A percentile compares a stretch with the other conserved stretches of the same genome.
These are phyloP conservation scores for Colletotrichum gloeosporioides DNA, from an alignment of 2,329 filamentous ascomycete species.

Conservation along the genomic window DNA sequence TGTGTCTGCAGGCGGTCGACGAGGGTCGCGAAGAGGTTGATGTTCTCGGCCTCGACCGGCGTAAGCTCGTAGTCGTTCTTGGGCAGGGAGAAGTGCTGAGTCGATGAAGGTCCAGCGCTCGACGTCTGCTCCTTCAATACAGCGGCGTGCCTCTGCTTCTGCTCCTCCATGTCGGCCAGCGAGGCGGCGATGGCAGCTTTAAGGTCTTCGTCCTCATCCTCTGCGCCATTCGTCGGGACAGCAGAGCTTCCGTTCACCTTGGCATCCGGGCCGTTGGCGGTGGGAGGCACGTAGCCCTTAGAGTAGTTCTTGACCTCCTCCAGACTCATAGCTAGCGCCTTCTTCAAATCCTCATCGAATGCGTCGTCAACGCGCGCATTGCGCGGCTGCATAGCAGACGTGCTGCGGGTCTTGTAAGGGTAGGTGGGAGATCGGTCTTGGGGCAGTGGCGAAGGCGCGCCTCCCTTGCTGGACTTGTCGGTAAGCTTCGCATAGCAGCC, in stretches of 20 bases:
- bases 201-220: conserved; percentile 91
- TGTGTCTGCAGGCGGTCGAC: conserved; percentile 96
- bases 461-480: conserved; percentile 66
- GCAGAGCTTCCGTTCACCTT: conserved; percentile 36
- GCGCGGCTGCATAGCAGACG: conserved; percentile 82
- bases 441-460: conserved; percentile 25
- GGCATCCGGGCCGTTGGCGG: conserved; percentile 36
- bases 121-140: conserved; percentile 81
- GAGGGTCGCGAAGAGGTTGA: conserved; percentile 92
- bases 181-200: conserved; percentile 96
- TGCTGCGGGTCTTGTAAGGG: conserved; percentile 69
- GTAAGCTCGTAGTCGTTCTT: conserved; percentile 96
- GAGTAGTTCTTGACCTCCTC: conserved; percentile 85
- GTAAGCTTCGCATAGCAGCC: conserved; percentile 92
- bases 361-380: conserved; percentile 86
- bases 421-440: conserved; percentile 53
- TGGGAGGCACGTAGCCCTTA: conserved; percentile 73
- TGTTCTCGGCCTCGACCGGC: conserved; percentile 94
- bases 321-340: conserved; percentile 93
- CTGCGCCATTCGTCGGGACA: conserved; percentile 53
- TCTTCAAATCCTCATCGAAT: conserved; percentile 94
- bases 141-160: conserved; percentile 89
- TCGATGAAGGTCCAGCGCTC: conserved; percentile 50
- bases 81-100: conserved; percentile 65
- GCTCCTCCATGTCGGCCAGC: conserved; percentile 95